Base-by-base conservation (phyloP, 768 basidiomycete genomes). In the Sarcodon aspratus region DNA sequence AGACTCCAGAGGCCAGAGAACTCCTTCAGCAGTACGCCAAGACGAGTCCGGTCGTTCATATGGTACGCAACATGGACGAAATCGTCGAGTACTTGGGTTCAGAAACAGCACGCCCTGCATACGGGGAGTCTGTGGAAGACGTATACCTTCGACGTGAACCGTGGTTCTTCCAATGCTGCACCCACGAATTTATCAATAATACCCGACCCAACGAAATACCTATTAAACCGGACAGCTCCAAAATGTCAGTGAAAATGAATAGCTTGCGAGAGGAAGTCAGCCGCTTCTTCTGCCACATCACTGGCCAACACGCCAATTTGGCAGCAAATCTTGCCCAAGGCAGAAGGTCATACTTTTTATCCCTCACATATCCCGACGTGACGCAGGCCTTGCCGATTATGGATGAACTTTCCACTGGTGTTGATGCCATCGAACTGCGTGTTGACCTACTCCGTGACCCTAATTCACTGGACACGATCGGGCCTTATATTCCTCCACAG, bases 381-480 rank as follows among this genome's bases (percentile, higher is more conserved):
- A 79, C 73, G 0, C 76, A 78, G 4, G 82, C 85, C 0, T 69
- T 92, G 37, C 63, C 72, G 12, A 62, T 77, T 46, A 75, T 98
- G 37, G 79, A 87, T 17, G 77, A 84, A 40, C 64, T 99, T 51
- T 78, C 78, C 0, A 72, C 78, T 13, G 96, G 96, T 4, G 87
- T 82, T 7, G 94, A 98, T 58, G 95, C 93, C 0, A 66, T 98
- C 51, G 96, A 99, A 63, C 61, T 98, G n/a, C 81, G 95, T 9
- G 93, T 92, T 9, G 96, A 99, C 62, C 74, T 98, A 7, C 72
- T 99, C 15, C 79, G 77, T 12, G 57, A 78, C 59, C 57, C 66
- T 0, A 68, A 70, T 47, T 70, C 76, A 50, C 60, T 65, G 17
- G 74, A 73, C 44, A 60, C 66, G n/a, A 61, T 72, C 18, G 70